These are phyloP conservation scores for Phytophthora citricola DNA, from an alignment of 352 stramenopile genomes.

Conservation along the genomic window DNA sequence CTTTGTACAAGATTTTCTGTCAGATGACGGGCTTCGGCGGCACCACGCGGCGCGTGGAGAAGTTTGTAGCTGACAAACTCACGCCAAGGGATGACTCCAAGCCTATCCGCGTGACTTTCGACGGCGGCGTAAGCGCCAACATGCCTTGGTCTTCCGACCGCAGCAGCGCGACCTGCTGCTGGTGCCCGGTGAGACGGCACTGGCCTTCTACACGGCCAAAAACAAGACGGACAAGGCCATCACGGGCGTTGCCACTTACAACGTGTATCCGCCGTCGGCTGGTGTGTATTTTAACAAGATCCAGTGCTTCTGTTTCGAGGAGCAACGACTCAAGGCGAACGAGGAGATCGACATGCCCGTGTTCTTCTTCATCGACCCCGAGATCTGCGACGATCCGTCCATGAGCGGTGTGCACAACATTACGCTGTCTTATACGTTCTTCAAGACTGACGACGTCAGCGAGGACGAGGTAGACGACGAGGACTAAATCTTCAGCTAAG, in stretches of 20 bases:
- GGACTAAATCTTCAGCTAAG: conserved; percentile 31
- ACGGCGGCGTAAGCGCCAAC: conserved; percentile 93
- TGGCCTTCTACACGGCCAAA: conserved; percentile 98
- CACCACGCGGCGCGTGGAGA: conserved; percentile 89
- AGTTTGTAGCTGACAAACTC: conserved; percentile 85
- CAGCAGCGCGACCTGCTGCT: conserved; percentile 94
- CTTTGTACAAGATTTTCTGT: conserved; percentile 99
- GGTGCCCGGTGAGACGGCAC: conserved; percentile 97
- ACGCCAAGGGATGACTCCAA: conserved; percentile 91
- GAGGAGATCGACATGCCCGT: conserved; percentile 99
- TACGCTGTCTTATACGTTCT: conserved; percentile 98
- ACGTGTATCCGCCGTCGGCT: conserved; percentile 97
- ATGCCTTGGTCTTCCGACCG: conserved; percentile 98
- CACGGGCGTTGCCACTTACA: conserved; percentile 99
- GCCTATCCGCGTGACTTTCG: conserved; percentile 97
- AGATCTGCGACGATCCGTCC: conserved; percentile 97
- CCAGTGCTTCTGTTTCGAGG: conserved; percentile 99
- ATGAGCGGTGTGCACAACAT: conserved; percentile 98
- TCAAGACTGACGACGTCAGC: conserved; percentile 96
- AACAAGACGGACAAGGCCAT: conserved; percentile 98
- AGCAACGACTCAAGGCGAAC: conserved; percentile 96
- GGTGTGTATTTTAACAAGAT: conserved; percentile 99
- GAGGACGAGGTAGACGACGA: conserved; percentile 89
- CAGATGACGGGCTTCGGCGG: conserved; percentile 98
- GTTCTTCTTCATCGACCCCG: conserved; percentile 99